Evolutionary conservation across 768 basidiomycete species (phyloP), one percentile per base, ranked within the genome.

Genomic region (Collybia sordida): DNA sequence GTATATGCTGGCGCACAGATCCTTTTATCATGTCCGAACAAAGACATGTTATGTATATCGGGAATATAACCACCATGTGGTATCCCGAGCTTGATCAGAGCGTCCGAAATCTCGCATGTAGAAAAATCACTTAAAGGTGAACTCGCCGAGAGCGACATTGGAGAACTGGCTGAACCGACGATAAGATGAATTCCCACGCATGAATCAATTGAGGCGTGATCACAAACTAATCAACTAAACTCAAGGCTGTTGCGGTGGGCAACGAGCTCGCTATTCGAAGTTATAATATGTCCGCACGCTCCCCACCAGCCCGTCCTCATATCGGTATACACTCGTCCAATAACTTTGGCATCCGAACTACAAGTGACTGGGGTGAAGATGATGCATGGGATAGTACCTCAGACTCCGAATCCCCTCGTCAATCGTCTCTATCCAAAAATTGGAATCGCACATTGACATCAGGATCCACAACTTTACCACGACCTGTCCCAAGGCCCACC

Each of bases 31-130:
- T 60, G 54, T 0, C 69, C 60, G 19, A 69, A 66, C 3, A 81
- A 72, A 9, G 85, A 83, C 47, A 80, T 57, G 70, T 79, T 68
- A 46, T 78, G 68, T 9, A 97, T 78, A 64, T 93, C 92, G 3
- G 90, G 85, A n/a, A 97, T 75, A 59, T 83, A 75, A 1, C 94
- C 93, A 0, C 91, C 93, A 55, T 84, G 78, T 11, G 79, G 69
- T 12, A 80, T 62, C 7, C 82, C 80, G 27, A 95, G 82, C 67
- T 91, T 94, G 56, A 93, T 71, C 57, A 96, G 81, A 2, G 93
- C 90, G 60, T 96, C 93, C 0, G 93, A 93, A 6, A 96, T 72
- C 70, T 95, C 90, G 70, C 89, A 91, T 41, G 88, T 80, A 5
- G 90, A 83, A 61, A 81, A 83, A 1, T 60, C 45, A 27, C 27